Evolutionary conservation across 192 early-diverging fungal genomes (phyloP).

Genomic region (Neocallimastix lanati): DNA sequence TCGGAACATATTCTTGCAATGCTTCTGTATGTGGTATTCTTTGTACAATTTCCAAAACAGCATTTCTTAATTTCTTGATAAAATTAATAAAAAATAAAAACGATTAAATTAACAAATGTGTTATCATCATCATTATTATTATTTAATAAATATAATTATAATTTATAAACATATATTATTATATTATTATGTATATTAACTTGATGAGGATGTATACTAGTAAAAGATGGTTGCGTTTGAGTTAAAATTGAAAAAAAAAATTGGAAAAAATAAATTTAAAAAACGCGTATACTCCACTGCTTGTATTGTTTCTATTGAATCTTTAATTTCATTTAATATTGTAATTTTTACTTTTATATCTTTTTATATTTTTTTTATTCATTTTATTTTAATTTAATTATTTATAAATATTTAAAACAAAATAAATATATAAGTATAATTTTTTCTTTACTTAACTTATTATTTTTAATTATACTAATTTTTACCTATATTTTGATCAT

Average conservation of each 20-base stretch:
- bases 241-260: not conserved
- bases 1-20: slow-evolving; percentile 52
- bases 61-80: slow-evolving; percentile 78
- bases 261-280: not conserved
- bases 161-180: too few species aligned
- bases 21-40: slow-evolving; percentile 78
- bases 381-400: too few species aligned
- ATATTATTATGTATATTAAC: too few species aligned
- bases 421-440: too few species aligned
- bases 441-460: too few species aligned
- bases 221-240: not conserved
- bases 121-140: too few species aligned
- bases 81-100: too few species aligned
- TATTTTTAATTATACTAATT: too few species aligned
- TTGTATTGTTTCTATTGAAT: not conserved
- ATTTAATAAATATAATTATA: too few species aligned
- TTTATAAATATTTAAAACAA: too few species aligned
- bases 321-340: not conserved
- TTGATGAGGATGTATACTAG: not conserved
- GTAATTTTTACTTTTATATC: not conserved
- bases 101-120: too few species aligned
- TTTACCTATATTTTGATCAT: not conserved
- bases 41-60: slow-evolving; percentile 79
- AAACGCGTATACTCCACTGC: not conserved
- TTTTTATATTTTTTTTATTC: too few species aligned